A percentile compares a stretch with the other conserved stretches of the same genome.
Conservation (phyloP, 371 early-diverging fungal genomes). For the Mortierella sp. region DNA sequence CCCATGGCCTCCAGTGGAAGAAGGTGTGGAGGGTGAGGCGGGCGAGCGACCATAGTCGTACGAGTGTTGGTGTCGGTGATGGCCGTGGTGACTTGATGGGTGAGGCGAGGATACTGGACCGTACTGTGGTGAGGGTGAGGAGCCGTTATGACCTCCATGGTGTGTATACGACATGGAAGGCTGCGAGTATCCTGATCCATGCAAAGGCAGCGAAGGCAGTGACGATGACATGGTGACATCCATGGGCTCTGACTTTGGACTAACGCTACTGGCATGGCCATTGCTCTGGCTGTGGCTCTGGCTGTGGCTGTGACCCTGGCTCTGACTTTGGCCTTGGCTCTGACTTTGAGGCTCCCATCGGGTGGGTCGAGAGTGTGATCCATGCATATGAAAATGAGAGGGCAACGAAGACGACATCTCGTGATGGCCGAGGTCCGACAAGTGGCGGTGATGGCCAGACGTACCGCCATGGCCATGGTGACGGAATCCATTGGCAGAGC, state of each 20-base stretch:
- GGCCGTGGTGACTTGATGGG: background rate
- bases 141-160: constrained; percentile 18
- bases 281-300: background rate
- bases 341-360: constrained; percentile 44
- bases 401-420: constrained; percentile 52
- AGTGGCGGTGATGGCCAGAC: constrained; percentile 11
- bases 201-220: constrained; percentile 28
- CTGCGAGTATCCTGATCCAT: constrained; percentile 21
- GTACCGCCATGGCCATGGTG: constrained; percentile 13
- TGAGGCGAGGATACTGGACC: constrained; percentile 8
- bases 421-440: constrained; percentile 10
- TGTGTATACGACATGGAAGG: constrained; percentile 36
- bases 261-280: constrained; percentile 28
- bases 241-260: constrained; percentile 48
- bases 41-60: constrained; percentile 42
- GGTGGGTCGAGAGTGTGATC: constrained; percentile 21
- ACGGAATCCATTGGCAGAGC: constrained; percentile 2
- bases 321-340: constrained; percentile 12
- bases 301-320: background rate
- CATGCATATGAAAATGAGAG: constrained; percentile 41
- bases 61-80: constrained; percentile 40
- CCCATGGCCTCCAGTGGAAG: background rate
- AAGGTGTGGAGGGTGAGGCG: constrained; percentile 16
- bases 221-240: constrained; percentile 48
- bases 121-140: constrained; percentile 11